A percentile compares a stretch with the other conserved stretches of the same genome.
These are phyloP conservation scores for Trichoderma citrinoviride DNA, from an alignment of 2,329 filamentous ascomycete genomes.

Conservation along the genomic window DNA sequence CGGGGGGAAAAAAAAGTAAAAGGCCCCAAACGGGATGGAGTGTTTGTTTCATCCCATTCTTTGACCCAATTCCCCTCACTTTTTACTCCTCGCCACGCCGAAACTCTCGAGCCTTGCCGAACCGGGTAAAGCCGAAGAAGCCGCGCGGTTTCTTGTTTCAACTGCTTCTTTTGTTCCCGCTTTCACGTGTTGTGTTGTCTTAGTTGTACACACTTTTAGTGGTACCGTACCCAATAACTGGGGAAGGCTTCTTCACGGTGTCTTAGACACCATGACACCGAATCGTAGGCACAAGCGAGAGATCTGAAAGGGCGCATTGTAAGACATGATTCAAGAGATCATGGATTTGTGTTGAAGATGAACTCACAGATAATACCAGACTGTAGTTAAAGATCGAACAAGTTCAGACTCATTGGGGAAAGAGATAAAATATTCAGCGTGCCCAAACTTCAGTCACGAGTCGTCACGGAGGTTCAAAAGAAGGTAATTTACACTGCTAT, in stretches of 20 bases:
- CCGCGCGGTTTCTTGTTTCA: not conserved
- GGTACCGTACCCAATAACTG: not conserved
- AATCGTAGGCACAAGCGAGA: no score
- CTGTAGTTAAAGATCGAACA: no score
- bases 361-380: no score
- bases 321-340: no score
- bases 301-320: no score
- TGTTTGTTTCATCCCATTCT: no score
- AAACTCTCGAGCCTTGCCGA: not conserved
- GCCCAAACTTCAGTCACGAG: no score
- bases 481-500: slow-evolving; percentile 4
- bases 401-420: not conserved
- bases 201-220: not conserved
- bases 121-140: not conserved
- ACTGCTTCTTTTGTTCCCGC: not conserved
- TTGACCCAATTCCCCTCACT: not conserved
- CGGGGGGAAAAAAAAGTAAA: no score
- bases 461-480: not conserved
- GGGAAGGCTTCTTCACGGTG: not conserved
- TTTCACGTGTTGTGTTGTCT: not conserved
- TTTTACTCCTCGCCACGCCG: not conserved
- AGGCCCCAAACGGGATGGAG: no score
- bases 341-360: no score
- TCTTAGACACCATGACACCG: not conserved
- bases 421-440: not conserved